phyloP scores from a whole-genome alignment of 2,329 filamentous ascomycete species.

The Trematosphaeria pertusa region DNA sequence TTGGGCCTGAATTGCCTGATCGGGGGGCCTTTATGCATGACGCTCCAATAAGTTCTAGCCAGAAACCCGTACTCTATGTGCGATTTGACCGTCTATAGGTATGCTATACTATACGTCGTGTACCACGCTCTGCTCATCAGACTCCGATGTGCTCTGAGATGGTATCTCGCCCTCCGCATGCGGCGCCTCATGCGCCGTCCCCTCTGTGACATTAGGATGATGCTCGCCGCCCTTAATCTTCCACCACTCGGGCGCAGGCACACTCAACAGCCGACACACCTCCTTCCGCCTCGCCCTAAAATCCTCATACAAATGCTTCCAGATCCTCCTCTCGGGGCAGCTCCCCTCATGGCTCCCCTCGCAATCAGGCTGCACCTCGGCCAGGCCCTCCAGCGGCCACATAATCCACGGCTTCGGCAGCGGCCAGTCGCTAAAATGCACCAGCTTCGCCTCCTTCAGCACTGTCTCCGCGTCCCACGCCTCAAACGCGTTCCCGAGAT shows the following conservation, averaged over 20 bases:
- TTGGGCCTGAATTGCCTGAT: too few species aligned
- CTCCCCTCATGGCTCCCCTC: slow-evolving; percentile 35
- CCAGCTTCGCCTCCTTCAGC: slow-evolving; percentile 67
- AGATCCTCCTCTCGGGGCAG: slow-evolving; percentile 51
- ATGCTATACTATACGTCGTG: slow-evolving; percentile 5
- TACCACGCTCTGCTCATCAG: slow-evolving; percentile 7
- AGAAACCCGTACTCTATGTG: too few species aligned
- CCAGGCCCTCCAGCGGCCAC: slow-evolving; percentile 50
- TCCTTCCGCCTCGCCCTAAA: slow-evolving; percentile 52
- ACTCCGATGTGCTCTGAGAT: background rate
- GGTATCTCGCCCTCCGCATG: slow-evolving; percentile 13
- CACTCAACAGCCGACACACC: slow-evolving; percentile 48
- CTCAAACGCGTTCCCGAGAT: slow-evolving; percentile 60
- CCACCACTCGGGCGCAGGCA: slow-evolving; percentile 48
- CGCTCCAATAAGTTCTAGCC: too few species aligned
- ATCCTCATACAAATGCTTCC: slow-evolving; percentile 55
- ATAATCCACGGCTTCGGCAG: slow-evolving; percentile 70
- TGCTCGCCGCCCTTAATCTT: slow-evolving; percentile 31
- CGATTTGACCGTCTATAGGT: too few species aligned
- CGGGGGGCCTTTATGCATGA: too few species aligned
- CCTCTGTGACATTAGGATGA: slow-evolving; percentile 28
- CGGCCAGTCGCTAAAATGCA: slow-evolving; percentile 77
- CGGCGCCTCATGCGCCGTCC: slow-evolving; percentile 31
- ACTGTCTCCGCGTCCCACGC: slow-evolving; percentile 65
- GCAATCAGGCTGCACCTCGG: slow-evolving; percentile 56